A percentile compares a stretch with the other conserved stretches of the same genome.
phyloP scores from a whole-genome alignment of 805 yeast species.

The Komagataella mondaviorum region DNA sequence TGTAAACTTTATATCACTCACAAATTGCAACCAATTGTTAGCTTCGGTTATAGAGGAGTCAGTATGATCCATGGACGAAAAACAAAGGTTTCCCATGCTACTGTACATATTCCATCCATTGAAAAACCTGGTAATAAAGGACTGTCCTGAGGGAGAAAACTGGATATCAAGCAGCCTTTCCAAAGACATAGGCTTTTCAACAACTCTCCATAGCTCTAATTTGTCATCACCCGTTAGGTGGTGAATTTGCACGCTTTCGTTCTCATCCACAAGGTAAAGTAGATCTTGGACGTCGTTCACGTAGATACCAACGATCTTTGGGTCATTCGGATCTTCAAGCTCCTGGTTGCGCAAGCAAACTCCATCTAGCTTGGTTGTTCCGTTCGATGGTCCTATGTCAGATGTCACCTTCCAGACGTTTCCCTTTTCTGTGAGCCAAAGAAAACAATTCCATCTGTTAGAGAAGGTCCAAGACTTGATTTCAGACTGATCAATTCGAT shows the following conservation, averaged over 20 bases:
- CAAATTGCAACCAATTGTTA: slow-evolving; percentile 7
- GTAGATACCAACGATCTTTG: slow-evolving; percentile 13
- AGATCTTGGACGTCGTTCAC: slow-evolving; percentile 27
- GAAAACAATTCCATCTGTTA: slow-evolving; percentile 12
- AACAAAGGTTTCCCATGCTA: slow-evolving; percentile 29
- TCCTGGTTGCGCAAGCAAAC: not conserved
- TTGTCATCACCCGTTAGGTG: slow-evolving; percentile 21
- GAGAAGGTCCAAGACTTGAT: slow-evolving; percentile 9
- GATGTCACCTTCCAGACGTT: slow-evolving; percentile 15
- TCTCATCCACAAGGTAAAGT: slow-evolving; percentile 22
- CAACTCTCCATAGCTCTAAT: slow-evolving; percentile 14
- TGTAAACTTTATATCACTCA: slow-evolving; percentile 7
- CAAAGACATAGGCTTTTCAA: slow-evolving; percentile 22
- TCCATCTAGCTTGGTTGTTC: not conserved
- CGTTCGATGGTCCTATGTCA: not conserved
- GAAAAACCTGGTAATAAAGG: slow-evolving; percentile 12
- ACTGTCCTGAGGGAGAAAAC: slow-evolving; percentile 14
- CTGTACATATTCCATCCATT: slow-evolving; percentile 37
- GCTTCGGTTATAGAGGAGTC: not conserved
- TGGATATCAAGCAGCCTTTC: slow-evolving; percentile 15
- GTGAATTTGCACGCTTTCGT: slow-evolving; percentile 21
- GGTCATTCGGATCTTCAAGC: not conserved
- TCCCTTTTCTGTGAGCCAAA: slow-evolving; percentile 17
- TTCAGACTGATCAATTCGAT: slow-evolving; percentile 7
- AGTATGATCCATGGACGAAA: slow-evolving; percentile 23